Base-by-base conservation (phyloP, 176 grass and related monocot species). In the Zoysia japonica region DNA sequence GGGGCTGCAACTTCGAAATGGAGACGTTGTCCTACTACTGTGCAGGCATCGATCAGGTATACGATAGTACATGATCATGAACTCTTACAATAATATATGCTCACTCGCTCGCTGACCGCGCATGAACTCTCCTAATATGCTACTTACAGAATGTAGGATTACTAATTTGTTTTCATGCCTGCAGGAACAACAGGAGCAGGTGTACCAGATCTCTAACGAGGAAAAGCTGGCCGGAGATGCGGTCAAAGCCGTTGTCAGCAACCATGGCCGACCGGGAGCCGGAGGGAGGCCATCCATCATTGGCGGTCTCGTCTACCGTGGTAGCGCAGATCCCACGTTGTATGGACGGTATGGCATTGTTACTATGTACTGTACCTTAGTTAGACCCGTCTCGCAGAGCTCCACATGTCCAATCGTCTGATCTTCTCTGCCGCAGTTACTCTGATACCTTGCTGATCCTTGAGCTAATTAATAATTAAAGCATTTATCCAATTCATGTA, bases 1-100 rank as follows among this genome's bases (percentile, higher is more conserved):
- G 90, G 87, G 82, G 87, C 36, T 96, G 93, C 77, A 92, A 85
- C 84, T 96, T 90, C 70, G 89, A 92, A 71, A 70, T 72, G 15
- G 79, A 76, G 75, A 87, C 49, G 56, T 85, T 85, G 61, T 90
- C 90, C 37, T 90, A 92, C 51, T 96, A 87, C 68, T 96, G 93
- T 78, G 87, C 90, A 64, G 85, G 88, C 63, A 72, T 88, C 19
- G 90, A 85, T 36, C 45, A 85, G 86, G 89, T 91, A 87, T 39
- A 16, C 2, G 28, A 28, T 28, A 45, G 44, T 45, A 45, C 44
- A 65, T 56, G 28, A 28, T 28, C 28, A 28, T 28, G 28, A 28
- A 28, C 28, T 28, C 28, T 28, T 28, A 28, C 28, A 28, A 28
- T 28, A 28, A 28, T 28, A 28, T 0, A 28, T 28, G 3, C 47